Conservation (phyloP, 768 basidiomycete species). For the Tulasnella sp. region DNA sequence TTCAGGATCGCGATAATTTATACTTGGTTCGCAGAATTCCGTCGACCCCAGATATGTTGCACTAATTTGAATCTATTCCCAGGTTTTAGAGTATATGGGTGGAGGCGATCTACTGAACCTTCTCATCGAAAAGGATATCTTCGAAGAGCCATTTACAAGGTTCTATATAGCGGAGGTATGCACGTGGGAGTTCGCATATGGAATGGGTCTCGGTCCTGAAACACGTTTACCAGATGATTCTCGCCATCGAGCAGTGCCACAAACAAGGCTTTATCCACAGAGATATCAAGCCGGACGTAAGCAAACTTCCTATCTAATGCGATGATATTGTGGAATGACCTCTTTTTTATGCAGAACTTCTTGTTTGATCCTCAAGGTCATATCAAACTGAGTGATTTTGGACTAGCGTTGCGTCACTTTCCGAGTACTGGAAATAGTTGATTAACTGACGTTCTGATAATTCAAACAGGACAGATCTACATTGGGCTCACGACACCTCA, state of each 20-base stretch:
- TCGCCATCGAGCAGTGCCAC: slow-evolving; percentile 87
- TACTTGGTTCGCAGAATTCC: slow-evolving; percentile 57
- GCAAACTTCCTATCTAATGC: slow-evolving; percentile 24
- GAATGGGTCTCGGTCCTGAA: background rate
- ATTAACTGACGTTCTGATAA: background rate
- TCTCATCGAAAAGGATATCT: slow-evolving; percentile 81
- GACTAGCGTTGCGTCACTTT: slow-evolving; percentile 62
- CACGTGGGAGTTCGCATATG: slow-evolving; percentile 10
- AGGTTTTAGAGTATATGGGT: slow-evolving; percentile 92
- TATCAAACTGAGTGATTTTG: slow-evolving; percentile 91
- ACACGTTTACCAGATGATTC: slow-evolving; percentile 59
- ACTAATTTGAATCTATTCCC: background rate
- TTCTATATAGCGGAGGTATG: slow-evolving; percentile 90
- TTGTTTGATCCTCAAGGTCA: slow-evolving; percentile 88
- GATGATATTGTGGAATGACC: slow-evolving; percentile 18
- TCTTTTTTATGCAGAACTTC: slow-evolving; percentile 60
- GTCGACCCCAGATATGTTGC: slow-evolving; percentile 6
- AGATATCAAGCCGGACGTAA: slow-evolving; percentile 90
- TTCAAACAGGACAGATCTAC: slow-evolving; percentile 66
- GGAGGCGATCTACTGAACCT: slow-evolving; percentile 94
- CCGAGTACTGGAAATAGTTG: background rate
- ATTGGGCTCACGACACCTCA: slow-evolving; percentile 94
- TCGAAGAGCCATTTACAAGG: slow-evolving; percentile 79
- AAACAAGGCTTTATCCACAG: slow-evolving; percentile 94
- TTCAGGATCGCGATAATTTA: slow-evolving; percentile 88